phyloP scores from a whole-genome alignment of 345 rosid species.

The Punica granatum region DNA sequence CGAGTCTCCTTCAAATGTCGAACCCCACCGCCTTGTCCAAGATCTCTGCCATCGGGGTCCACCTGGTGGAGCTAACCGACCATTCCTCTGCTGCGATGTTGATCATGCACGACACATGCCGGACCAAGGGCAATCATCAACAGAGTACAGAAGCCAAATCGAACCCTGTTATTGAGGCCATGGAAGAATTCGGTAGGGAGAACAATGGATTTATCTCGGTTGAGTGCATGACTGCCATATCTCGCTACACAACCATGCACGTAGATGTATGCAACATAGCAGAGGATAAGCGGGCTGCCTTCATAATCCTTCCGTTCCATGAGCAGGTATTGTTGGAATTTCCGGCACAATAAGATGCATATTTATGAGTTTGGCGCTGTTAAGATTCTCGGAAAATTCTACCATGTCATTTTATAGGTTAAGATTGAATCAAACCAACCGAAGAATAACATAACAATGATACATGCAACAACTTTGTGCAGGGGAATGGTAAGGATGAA shows the following conservation, averaged over 20 bases:
- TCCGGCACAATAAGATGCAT: no score
- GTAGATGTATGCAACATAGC: conserved; percentile 54
- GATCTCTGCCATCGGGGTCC: conserved; percentile 32
- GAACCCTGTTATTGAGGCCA: conserved; percentile 23
- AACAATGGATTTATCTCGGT: conserved; percentile 13
- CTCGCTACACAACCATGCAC: conserved; percentile 54
- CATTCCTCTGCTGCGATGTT: conserved; percentile 37
- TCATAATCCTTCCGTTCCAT: conserved; percentile 60
- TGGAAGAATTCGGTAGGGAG: conserved; percentile 24
- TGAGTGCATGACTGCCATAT: conserved; percentile 40
- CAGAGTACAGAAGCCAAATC: conserved; percentile 22
- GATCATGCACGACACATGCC: conserved; percentile 35
- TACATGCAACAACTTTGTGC: conserved; percentile 2
- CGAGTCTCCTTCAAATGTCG: conserved; percentile 37
- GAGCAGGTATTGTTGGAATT: neutral
- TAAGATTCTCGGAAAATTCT: no score
- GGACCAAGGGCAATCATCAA: conserved; percentile 7
- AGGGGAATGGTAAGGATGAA: conserved; percentile 22
- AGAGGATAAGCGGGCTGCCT: conserved; percentile 40
- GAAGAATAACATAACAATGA: neutral
- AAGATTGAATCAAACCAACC: neutral
- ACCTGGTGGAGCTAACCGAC: conserved; percentile 46
- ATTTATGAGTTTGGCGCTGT: no score
- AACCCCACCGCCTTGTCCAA: conserved; percentile 33
- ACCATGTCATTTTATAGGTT: neutral